Conservation (phyloP, 179 eudicot genomes). For the Nepenthes alata region DNA sequence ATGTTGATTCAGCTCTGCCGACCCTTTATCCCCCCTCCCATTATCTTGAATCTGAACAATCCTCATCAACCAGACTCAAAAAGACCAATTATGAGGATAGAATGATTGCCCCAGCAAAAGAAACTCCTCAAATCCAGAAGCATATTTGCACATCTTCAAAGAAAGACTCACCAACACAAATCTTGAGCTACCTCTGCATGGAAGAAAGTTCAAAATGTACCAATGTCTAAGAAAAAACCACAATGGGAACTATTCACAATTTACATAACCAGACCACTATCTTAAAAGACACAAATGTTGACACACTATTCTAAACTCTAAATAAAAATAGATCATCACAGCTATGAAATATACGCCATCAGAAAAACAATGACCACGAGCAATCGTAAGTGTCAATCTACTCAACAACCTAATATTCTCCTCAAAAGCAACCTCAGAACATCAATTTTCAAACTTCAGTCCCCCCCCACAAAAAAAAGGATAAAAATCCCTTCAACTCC, state of each 20-base stretch:
- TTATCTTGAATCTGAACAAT: conserved; percentile 21
- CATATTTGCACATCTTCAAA: conserved; percentile 37
- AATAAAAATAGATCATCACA: neutral
- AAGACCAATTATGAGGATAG: conserved; percentile 21
- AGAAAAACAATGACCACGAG: too few relatives aligned
- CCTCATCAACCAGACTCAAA: conserved; percentile 57
- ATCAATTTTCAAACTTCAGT: too few relatives aligned
- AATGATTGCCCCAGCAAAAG: conserved; percentile 18
- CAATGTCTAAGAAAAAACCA: conserved; percentile 3
- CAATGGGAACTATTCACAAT: neutral
- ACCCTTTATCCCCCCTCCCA: conserved; percentile 29
- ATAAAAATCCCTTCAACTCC: too few relatives aligned
- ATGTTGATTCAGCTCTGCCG: conserved; percentile 28
- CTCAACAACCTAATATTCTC: too few relatives aligned
- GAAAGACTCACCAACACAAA: conserved; percentile 8
- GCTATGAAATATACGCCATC: too few relatives aligned
- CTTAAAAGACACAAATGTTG: neutral
- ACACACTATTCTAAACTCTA: neutral
- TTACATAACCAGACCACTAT: neutral
- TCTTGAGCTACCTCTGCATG: conserved; percentile 21
- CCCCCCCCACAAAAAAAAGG: too few relatives aligned
- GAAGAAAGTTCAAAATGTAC: neutral
- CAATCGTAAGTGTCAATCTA: too few relatives aligned
- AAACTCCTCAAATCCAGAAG: conserved; percentile 17
- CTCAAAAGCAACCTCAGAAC: too few relatives aligned